Evolutionary conservation across 1,139 yeast species (phyloP).

Genomic region (Suhomyces coccinellae): DNA sequence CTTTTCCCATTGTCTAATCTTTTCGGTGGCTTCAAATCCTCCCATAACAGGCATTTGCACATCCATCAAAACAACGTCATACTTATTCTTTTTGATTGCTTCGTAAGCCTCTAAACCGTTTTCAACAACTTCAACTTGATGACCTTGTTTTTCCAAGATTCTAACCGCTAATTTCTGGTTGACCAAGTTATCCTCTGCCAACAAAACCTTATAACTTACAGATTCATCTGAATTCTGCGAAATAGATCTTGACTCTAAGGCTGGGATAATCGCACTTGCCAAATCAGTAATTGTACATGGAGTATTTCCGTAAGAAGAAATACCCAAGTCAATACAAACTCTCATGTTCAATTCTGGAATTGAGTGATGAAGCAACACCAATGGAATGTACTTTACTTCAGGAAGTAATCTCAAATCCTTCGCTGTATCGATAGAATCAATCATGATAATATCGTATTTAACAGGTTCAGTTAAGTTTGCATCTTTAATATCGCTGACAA

Average conservation of each 20-base stretch:
- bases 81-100: conserved; percentile 63
- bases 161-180: conserved; percentile 85
- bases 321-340: conserved; percentile 80
- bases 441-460: conserved; percentile 75
- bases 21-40: conserved; percentile 86
- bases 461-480: conserved; percentile 55
- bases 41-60: conserved; percentile 97
- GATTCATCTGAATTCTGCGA: conserved; percentile 81
- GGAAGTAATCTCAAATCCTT: conserved; percentile 64
- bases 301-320: conserved; percentile 83
- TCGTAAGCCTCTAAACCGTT: conserved; percentile 83
- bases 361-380: conserved; percentile 74
- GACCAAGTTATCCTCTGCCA: conserved; percentile 86
- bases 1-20: conserved; percentile 84
- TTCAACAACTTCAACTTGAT: conserved; percentile 78
- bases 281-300: conserved; percentile 81
- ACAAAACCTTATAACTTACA: conserved; percentile 66
- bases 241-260: conserved; percentile 77
- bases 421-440: conserved; percentile 76
- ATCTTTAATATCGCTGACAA: conserved; percentile 52
- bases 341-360: conserved; percentile 80
- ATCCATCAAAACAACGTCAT: conserved; percentile 87
- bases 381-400: conserved; percentile 79
- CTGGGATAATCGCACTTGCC: conserved; percentile 81
- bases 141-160: conserved; percentile 80